Base-by-base conservation (phyloP, 371 early-diverging fungal species). In the Entomophthora muscae region DNA sequence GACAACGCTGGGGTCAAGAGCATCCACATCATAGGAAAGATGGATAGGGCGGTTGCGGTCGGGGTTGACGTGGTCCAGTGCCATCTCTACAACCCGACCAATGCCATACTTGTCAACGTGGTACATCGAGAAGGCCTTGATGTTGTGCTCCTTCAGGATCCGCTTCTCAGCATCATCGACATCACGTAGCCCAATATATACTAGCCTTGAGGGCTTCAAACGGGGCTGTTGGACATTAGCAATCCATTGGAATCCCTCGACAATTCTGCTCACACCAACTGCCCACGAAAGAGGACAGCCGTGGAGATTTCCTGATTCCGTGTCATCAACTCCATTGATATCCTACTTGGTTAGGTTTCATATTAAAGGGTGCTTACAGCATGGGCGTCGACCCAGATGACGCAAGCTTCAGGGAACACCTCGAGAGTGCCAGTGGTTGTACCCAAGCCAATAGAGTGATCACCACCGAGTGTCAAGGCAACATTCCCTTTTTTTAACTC, bases 321-420 rank as follows among this genome's bases (percentile, higher is more conserved):
- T 91, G 26, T 85, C 77, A 32, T 76, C 83, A n/a, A 91, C 89
- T 23, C 96, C 93, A 77, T 97, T 97, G 77, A 96, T 94, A 73
- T 95, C 94, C 85, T 85, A 70, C 7, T 29, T 32, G 12, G 31
- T 24, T 30, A 24, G n/a, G n/a, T n/a, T n/a, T n/a, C n/a, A n/a
- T n/a, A n/a, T n/a, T n/a, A n/a, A n/a, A n/a, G n/a, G n/a, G n/a
- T n/a, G 77, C 83, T 77, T 81, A 90, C 91, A 58, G 93, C 90
- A 69, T 97, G 96, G 23, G 95, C 95, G 71, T 97, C 95, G 7
- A 97, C 85, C 98, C 96, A 97, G n/a, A 97, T 80, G 64, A 97
- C 83, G 64, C 93, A 89, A 32, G 95, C 79, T 63, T 94, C 81
- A 64, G 81, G 79, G 74, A 95, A 79, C 24, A 86, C 88, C 10